Conservation (phyloP, 148 eudicot species). For the Camellia sinensis region DNA sequence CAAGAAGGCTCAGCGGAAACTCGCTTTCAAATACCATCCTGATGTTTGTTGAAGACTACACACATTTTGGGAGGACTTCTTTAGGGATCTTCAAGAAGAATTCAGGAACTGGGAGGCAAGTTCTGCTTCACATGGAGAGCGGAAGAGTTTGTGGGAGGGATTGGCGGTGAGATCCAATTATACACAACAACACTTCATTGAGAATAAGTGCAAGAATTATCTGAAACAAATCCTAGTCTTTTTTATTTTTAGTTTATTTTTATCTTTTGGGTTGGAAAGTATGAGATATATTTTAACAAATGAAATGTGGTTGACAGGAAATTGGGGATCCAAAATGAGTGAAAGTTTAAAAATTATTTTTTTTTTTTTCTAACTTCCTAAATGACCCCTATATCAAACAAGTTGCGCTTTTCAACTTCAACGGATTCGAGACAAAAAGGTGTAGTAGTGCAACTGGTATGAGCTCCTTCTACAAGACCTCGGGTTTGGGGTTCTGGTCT, state of each 20-base stretch:
- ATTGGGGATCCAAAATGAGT: slow-evolving; percentile 51
- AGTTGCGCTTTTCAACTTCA: too few species aligned
- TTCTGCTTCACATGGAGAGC: slow-evolving; percentile 77
- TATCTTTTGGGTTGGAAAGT: too few species aligned
- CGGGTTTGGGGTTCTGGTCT: too few species aligned
- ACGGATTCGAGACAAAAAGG: too few species aligned
- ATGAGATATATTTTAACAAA: not conserved
- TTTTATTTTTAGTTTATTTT: too few species aligned
- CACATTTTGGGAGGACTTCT: slow-evolving; percentile 58
- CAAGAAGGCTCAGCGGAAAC: slow-evolving; percentile 92
- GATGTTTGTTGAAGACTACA: slow-evolving; percentile 42
- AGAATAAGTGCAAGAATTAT: not conserved
- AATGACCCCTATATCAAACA: too few species aligned
- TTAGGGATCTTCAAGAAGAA: slow-evolving; percentile 89
- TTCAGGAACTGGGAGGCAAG: slow-evolving; percentile 83
- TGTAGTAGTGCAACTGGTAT: too few species aligned
- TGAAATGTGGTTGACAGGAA: slow-evolving; percentile 44
- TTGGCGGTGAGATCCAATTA: slow-evolving; percentile 54
- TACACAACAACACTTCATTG: not conserved
- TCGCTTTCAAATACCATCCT: slow-evolving; percentile 93
- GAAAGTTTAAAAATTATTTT: too few species aligned
- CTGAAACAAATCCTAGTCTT: too few species aligned
- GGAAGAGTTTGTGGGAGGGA: slow-evolving; percentile 98
- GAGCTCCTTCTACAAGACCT: too few species aligned
- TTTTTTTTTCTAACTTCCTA: not conserved